Evolutionary conservation across 352 stramenopile genomes (phyloP).

Genomic region (Pythium vanterpoolii): DNA sequence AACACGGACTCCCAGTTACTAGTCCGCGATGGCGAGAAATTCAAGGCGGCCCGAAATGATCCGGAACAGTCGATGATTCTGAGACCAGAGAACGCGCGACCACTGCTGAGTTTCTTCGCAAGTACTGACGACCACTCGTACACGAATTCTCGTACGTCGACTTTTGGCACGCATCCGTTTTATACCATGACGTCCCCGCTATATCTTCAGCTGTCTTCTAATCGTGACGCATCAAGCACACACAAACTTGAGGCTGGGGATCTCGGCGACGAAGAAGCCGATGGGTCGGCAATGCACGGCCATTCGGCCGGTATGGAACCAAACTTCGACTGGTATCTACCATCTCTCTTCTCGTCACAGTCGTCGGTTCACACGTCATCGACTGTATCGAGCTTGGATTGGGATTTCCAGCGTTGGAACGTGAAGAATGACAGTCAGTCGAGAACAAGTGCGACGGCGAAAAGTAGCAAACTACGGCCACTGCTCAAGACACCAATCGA

Average conservation of each 20-base stretch:
- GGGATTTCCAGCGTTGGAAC: slow-evolving; percentile 70
- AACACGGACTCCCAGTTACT: not conserved
- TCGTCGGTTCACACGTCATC: slow-evolving; percentile 52
- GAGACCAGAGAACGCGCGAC: slow-evolving; percentile 5
- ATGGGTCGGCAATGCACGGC: slow-evolving; percentile 12
- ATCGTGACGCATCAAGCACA: not conserved
- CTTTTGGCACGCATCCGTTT: slow-evolving; percentile 45
- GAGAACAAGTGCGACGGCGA: slow-evolving; percentile 5
- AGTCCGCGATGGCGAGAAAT: not conserved
- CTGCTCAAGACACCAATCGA: slow-evolving; percentile 4
- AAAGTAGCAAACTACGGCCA: slow-evolving; percentile 7
- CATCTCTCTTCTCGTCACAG: slow-evolving; percentile 71
- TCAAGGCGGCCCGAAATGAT: not conserved
- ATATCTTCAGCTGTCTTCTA: slow-evolving; percentile 49
- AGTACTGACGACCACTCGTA: slow-evolving; percentile 32
- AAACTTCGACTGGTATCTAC: slow-evolving; percentile 76
- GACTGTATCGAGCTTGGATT: slow-evolving; percentile 58
- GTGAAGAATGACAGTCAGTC: slow-evolving; percentile 15
- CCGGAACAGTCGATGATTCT: slow-evolving; percentile 13
- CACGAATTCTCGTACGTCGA: slow-evolving; percentile 25
- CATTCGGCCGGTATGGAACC: slow-evolving; percentile 25
- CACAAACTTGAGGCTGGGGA: slow-evolving; percentile 17
- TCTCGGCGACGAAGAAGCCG: not conserved
- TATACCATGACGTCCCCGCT: slow-evolving; percentile 43
- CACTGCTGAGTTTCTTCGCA: slow-evolving; percentile 18